phyloP scores from a whole-genome alignment of 352 stramenopile species.

The Pythium brassicae region DNA sequence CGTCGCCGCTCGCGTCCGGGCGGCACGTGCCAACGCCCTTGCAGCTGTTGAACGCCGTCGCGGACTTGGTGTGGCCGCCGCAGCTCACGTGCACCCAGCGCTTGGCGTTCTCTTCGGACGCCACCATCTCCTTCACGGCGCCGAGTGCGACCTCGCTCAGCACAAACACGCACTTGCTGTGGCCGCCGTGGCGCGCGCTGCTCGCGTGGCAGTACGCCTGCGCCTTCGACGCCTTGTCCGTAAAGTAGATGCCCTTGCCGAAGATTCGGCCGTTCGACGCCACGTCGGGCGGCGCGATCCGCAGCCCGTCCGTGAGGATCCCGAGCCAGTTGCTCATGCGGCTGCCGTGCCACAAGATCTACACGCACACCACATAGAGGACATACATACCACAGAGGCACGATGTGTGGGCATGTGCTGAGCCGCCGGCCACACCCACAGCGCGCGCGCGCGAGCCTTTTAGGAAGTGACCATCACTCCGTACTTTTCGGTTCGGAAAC shows the following conservation, averaged over 20 bases:
- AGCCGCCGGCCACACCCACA: no score
- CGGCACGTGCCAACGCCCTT: conserved; percentile 61
- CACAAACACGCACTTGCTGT: conserved; percentile 48
- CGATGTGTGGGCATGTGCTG: no score
- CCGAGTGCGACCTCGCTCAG: conserved; percentile 68
- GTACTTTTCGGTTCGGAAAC: conserved; percentile 50
- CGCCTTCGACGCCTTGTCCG: conserved; percentile 78
- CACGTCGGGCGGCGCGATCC: conserved; percentile 76
- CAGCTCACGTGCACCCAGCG: conserved; percentile 39
- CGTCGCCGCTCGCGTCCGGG: conserved; percentile 45
- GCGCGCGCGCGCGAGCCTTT: no score
- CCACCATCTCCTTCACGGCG: conserved; percentile 54
- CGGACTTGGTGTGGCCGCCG: conserved; percentile 29
- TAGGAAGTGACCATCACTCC: conserved; percentile 3
- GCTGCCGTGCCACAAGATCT: conserved; percentile 88
- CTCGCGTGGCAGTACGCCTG: conserved; percentile 60
- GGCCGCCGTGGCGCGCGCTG: conserved; percentile 28
- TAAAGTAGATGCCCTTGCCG: conserved; percentile 86
- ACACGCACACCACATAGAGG: conserved; percentile 3
- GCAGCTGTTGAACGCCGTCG: conserved; percentile 48
- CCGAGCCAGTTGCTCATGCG: conserved; percentile 78
- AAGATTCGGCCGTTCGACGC: conserved; percentile 73
- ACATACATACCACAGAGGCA: not conserved
- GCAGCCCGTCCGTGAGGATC: conserved; percentile 76
- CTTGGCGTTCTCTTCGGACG: conserved; percentile 46